Evolutionary conservation across 2,329 filamentous ascomycete species (phyloP).

Genomic region (Claviceps sorghi): DNA sequence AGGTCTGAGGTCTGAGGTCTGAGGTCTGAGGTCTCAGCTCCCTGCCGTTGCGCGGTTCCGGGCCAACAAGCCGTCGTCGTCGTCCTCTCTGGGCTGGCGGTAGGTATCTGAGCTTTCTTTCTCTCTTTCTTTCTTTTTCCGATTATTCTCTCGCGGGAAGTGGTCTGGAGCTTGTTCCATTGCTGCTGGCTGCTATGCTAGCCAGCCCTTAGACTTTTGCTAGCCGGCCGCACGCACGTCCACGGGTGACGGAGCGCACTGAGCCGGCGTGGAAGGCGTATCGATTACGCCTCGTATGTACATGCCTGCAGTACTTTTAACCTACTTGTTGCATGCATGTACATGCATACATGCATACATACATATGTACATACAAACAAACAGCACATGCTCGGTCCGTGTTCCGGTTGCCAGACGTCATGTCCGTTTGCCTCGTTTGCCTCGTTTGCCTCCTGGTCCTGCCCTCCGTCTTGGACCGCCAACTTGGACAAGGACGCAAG

Average conservation of each 20-base stretch:
- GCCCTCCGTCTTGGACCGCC: too few relatives aligned
- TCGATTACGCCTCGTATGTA: too few relatives aligned
- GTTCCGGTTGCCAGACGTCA: background rate
- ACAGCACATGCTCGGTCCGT: too few relatives aligned
- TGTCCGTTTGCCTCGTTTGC: background rate
- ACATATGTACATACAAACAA: too few relatives aligned
- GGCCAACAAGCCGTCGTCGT: background rate
- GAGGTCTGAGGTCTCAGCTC: background rate
- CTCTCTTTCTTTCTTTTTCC: background rate
- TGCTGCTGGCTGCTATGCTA: too few relatives aligned
- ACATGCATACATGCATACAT: too few relatives aligned
- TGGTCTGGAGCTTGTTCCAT: background rate
- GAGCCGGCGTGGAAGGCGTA: too few relatives aligned
- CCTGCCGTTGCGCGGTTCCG: background rate
- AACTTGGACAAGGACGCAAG: too few relatives aligned
- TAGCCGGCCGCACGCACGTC: background rate
- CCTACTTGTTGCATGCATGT: too few relatives aligned
- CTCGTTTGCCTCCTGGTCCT: too few relatives aligned
- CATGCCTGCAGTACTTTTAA: too few relatives aligned
- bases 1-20: background rate
- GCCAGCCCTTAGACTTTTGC: too few relatives aligned
- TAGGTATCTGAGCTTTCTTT: background rate
- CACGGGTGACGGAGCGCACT: background rate
- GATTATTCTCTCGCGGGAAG: background rate
- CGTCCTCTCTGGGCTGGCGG: background rate